phyloP scores from a whole-genome alignment of 2,329 filamentous ascomycete species.

The Verruconis gallopava region DNA sequence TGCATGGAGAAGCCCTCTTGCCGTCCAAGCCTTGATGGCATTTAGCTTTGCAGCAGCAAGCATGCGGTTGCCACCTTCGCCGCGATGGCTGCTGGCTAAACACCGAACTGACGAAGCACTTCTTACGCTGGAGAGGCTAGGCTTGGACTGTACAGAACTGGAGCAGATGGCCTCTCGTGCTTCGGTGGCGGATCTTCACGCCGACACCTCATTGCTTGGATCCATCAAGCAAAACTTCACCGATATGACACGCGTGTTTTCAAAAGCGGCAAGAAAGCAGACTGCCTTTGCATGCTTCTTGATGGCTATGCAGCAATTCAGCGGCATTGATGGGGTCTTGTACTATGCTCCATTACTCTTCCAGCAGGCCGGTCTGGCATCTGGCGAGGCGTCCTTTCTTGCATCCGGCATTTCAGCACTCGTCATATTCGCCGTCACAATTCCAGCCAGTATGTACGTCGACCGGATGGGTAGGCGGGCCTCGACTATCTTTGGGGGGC shows the following conservation, averaged over 20 bases:
- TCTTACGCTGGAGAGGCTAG: slow-evolving; percentile 10
- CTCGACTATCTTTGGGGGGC: slow-evolving; percentile 40
- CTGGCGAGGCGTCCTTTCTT: slow-evolving; percentile 40
- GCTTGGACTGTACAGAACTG: slow-evolving; percentile 28
- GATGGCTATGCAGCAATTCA: slow-evolving; percentile 46
- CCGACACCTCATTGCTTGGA: slow-evolving; percentile 1
- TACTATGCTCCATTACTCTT: slow-evolving; percentile 45
- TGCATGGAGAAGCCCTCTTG: slow-evolving; percentile 46
- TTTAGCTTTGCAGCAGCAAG: slow-evolving; percentile 28
- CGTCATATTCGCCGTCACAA: slow-evolving; percentile 40
- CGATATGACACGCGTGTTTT: slow-evolving; percentile 6
- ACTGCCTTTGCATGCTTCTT: slow-evolving; percentile 39
- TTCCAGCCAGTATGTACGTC: slow-evolving; percentile 40
- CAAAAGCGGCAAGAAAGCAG: neutral
- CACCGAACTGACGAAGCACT: slow-evolving; percentile 35
- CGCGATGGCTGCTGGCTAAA: slow-evolving; percentile 41
- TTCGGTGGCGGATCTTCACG: slow-evolving; percentile 6
- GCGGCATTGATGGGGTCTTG: slow-evolving; percentile 47
- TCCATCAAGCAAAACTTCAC: slow-evolving; percentile 3
- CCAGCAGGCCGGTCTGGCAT: slow-evolving; percentile 40
- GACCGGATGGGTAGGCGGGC: slow-evolving; percentile 43
- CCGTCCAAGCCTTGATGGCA: slow-evolving; percentile 33
- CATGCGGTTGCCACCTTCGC: slow-evolving; percentile 38
- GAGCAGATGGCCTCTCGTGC: slow-evolving; percentile 22
- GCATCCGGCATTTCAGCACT: slow-evolving; percentile 46